Evolutionary conservation across 305 asterid genomes (phyloP).

Genomic region (Plantago coronopus): DNA sequence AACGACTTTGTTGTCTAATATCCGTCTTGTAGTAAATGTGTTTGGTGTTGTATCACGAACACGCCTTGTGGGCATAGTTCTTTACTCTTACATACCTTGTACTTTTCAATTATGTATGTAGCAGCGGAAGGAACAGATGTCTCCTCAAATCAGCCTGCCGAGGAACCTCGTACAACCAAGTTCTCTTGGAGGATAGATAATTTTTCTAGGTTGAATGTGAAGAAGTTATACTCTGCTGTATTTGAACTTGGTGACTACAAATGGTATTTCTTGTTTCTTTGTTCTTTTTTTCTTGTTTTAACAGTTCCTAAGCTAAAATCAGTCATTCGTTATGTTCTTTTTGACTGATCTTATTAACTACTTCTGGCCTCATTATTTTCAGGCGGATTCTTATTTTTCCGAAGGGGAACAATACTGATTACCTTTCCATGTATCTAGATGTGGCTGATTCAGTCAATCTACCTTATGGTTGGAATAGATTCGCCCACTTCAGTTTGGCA

Average conservation of each 20-base stretch:
- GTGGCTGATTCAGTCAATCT: constrained; percentile 71
- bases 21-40: constrained; percentile 1
- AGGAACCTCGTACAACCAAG: constrained; percentile 39
- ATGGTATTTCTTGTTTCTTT: constrained; percentile 27
- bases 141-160: constrained; percentile 30
- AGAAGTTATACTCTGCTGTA: constrained; percentile 42
- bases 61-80: background rate
- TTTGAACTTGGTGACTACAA: constrained; percentile 39
- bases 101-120: constrained; percentile 18
- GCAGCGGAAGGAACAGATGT: constrained; percentile 32
- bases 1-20: background rate
- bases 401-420: constrained; percentile 79
- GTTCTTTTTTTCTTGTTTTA: background rate
- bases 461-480: constrained; percentile 93
- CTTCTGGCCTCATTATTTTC: constrained; percentile 17
- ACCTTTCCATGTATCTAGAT: constrained; percentile 76
- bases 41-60: background rate
- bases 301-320: background rate
- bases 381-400: constrained; percentile 95
- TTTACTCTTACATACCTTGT: constrained; percentile 1
- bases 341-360: background rate
- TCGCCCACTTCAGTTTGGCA: constrained; percentile 88
- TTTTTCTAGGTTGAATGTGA: constrained; percentile 30
- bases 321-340: background rate
- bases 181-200: constrained; percentile 44